A percentile compares a stretch with the other conserved stretches of the same genome.
Evolutionary conservation across 495 filamentous ascomycete species (phyloP).

Genomic region (Aspergillus diversus): DNA sequence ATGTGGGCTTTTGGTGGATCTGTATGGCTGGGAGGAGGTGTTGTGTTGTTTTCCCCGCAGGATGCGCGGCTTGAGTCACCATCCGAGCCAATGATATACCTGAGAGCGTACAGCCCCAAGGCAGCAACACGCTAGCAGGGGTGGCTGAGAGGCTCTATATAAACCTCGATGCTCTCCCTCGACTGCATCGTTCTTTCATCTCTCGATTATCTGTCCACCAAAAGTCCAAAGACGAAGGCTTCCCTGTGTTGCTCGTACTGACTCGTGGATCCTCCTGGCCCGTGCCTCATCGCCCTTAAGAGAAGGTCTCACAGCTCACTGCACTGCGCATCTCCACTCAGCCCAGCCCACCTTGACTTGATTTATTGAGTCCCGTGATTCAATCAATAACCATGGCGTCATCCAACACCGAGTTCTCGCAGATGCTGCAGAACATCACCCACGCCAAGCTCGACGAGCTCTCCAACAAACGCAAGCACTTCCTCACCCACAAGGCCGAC

Average conservation of each 20-base stretch:
- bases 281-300: no score
- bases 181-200: background rate
- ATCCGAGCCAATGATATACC: background rate
- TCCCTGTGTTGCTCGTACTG: no score
- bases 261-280: no score
- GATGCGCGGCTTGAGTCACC: background rate
- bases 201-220: background rate
- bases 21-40: background rate
- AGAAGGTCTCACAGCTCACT: background rate
- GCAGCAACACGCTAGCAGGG: slow-evolving; percentile 1
- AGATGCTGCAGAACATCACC: slow-evolving; percentile 24
- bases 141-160: background rate
- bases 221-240: no score
- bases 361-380: background rate
- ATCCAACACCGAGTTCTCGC: slow-evolving; percentile 19
- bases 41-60: background rate
- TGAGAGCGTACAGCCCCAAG: background rate
- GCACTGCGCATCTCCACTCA: background rate
- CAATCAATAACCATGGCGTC: slow-evolving; percentile 12
- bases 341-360: no score
- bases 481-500: slow-evolving; percentile 11
- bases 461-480: slow-evolving; percentile 20
- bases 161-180: background rate
- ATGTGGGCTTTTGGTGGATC: no score
- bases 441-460: slow-evolving; percentile 23